Base-by-base conservation (phyloP, 208 protist genomes). In the Trypanosoma melophagium region DNA sequence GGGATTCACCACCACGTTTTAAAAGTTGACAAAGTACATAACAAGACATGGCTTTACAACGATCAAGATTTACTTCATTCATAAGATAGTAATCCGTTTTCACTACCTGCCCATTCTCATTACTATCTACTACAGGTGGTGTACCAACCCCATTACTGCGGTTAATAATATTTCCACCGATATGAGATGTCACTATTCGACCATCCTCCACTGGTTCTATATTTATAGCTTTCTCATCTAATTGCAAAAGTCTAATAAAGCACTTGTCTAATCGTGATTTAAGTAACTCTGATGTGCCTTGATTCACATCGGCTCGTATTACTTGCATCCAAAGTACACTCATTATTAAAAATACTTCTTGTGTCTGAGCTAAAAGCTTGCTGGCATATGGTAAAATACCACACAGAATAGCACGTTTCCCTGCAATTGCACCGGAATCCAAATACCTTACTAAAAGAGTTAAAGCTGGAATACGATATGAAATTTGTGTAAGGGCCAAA, bases 331-430 rank as follows among this genome's bases (percentile, higher is more conserved):
- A 96, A 42, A 96, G 69, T 54, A 92, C 77, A 66, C 79, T 89
- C 28, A 90, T 75, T 42, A 93, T 79, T 2, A 94, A 73, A 55
- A 90, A 89, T 13, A 89, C 79, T 25, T 95, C 83, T 3, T 87
- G 89, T n/a, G 68, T 71, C 52, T 87, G 77, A 52, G 87, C 86
- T 22, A 99, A 85, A 17, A 99, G 87, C 70, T 98, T 98, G 35
- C 97, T 85, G 22, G 99, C 83, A 81, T 99, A 99, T 12, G 97
- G 98, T 57, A 99, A 94, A 53, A 99, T 96, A 57, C 98, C 98
- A 64, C 99, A 98, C 16, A 91, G 82, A 25, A 99, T 93, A 9
- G 90, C 88, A 31, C 95, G 79, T 71, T 96, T 94, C 49, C 98
- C 98, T 0, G 98, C 98, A 79, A 92, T 98, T 13, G 91, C 83